Conservation (phyloP, 1,284 basidiomycete species). For the Peniophora sp. region DNA sequence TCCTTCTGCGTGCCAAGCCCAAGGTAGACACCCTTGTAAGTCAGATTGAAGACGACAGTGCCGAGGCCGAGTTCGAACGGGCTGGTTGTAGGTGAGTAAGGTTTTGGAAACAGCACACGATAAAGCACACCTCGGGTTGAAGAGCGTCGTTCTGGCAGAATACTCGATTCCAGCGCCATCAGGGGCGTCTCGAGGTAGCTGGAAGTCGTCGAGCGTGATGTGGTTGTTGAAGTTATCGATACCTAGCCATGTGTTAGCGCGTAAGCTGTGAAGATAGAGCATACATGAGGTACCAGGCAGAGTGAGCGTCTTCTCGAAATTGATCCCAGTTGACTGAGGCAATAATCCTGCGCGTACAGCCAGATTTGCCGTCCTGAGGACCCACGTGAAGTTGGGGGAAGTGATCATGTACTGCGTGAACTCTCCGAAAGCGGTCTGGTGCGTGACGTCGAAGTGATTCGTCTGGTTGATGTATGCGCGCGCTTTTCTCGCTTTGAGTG, state of each 20-base stretch:
- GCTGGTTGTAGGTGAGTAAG: conserved; percentile 22
- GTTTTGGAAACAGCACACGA: not conserved
- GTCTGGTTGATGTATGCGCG: conserved; percentile 53
- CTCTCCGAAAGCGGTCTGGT: conserved; percentile 45
- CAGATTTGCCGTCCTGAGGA: conserved; percentile 48
- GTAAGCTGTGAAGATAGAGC: conserved; percentile 1
- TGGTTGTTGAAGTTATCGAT: conserved; percentile 59
- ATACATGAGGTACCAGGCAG: conserved; percentile 33
- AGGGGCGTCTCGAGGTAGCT: conserved; percentile 67
- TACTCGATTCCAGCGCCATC: conserved; percentile 62
- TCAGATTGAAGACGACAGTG: conserved; percentile 58
- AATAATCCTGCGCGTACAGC: conserved; percentile 64
- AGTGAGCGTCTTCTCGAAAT: conserved; percentile 51
- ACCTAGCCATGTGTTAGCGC: conserved; percentile 29
- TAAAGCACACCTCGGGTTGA: conserved; percentile 49
- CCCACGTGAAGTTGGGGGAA: conserved; percentile 66
- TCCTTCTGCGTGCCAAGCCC: conserved; percentile 49
- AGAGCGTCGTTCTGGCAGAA: conserved; percentile 46
- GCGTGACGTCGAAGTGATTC: conserved; percentile 44
- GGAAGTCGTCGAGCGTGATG: conserved; percentile 54
- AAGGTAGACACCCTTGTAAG: conserved; percentile 52
- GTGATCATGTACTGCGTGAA: conserved; percentile 62
- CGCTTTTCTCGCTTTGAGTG: conserved; percentile 39
- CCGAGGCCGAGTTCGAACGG: conserved; percentile 69
- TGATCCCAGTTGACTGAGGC: conserved; percentile 52